Conservation (phyloP, 352 stramenopile genomes). For the Phytophthora pluvialis region DNA sequence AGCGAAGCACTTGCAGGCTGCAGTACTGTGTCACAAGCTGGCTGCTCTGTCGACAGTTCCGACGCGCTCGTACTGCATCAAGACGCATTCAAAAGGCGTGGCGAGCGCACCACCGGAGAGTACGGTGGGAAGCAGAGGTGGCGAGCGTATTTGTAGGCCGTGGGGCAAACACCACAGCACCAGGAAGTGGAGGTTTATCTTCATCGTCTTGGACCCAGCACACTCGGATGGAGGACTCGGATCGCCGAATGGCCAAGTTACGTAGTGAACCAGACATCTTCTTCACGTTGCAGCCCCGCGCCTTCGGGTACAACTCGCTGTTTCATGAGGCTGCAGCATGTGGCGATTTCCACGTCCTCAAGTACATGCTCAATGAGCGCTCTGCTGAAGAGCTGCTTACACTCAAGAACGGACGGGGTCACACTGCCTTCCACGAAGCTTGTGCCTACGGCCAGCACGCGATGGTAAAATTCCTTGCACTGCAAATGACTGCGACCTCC, state of each 20-base stretch:
- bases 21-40: constrained; percentile 69
- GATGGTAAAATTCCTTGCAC: constrained; percentile 72
- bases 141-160: constrained; percentile 53
- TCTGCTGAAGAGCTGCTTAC: constrained; percentile 40
- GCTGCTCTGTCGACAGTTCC: constrained; percentile 55
- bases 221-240: constrained; percentile 75
- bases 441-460: constrained; percentile 70
- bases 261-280: constrained; percentile 54
- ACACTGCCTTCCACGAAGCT: constrained; percentile 76
- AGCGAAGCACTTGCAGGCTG: constrained; percentile 34
- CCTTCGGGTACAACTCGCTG: constrained; percentile 70
- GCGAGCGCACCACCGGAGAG: constrained; percentile 42
- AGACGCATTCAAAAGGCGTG: constrained; percentile 53
- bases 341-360: constrained; percentile 79
- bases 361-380: constrained; percentile 68
- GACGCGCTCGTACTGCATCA: constrained; percentile 30
- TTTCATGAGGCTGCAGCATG: constrained; percentile 71
- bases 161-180: constrained; percentile 11
- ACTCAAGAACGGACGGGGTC: constrained; percentile 57
- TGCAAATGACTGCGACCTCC: constrained; percentile 13
- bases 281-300: constrained; percentile 56
- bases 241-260: constrained; percentile 62
- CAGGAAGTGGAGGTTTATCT: constrained; percentile 15
- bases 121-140: constrained; percentile 53
- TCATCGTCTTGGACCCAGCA: constrained; percentile 49